These are phyloP conservation scores for Ceratocystis smalleyi DNA, from an alignment of 2,329 filamentous ascomycete species.

Conservation along the genomic window DNA sequence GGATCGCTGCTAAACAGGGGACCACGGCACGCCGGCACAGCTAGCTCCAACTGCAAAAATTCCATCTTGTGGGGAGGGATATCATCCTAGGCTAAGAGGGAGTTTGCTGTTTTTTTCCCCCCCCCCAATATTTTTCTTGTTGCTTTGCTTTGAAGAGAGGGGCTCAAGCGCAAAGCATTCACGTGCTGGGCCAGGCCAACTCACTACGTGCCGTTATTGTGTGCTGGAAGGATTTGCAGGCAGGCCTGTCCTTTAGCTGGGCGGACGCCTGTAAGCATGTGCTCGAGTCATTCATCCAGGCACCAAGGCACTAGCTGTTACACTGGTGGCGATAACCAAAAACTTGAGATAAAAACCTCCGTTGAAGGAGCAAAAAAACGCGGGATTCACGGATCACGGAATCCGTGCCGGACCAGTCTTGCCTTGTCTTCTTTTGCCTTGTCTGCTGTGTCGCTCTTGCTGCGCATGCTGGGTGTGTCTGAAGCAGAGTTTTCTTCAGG, in stretches of 20 bases:
- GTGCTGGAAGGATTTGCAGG: background rate
- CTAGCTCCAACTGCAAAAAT: background rate
- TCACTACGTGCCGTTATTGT: background rate
- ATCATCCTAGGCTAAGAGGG: background rate
- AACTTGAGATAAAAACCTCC: background rate
- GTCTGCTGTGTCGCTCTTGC: background rate
- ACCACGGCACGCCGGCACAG: background rate
- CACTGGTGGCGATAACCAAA: background rate
- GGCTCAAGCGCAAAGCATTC: background rate
- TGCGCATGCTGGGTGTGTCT: background rate
- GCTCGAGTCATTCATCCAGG: no score
- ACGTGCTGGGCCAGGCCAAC: background rate
- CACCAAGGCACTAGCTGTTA: background rate
- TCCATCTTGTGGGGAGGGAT: background rate
- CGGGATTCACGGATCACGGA: background rate
- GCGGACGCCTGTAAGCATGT: no score
- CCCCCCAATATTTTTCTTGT: no score
- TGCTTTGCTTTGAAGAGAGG: no score
- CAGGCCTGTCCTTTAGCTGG: background rate
- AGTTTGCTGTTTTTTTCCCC: no score
- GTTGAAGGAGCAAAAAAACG: background rate
- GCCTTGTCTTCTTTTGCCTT: background rate
- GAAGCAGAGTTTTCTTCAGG: background rate
- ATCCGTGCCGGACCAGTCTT: background rate
- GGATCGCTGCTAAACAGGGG: background rate